Percentiles rank a stretch among this genome's conserved stretches.
Evolutionary conservation across 179 eudicot species (phyloP).

Genomic region (Nepenthes alata): DNA sequence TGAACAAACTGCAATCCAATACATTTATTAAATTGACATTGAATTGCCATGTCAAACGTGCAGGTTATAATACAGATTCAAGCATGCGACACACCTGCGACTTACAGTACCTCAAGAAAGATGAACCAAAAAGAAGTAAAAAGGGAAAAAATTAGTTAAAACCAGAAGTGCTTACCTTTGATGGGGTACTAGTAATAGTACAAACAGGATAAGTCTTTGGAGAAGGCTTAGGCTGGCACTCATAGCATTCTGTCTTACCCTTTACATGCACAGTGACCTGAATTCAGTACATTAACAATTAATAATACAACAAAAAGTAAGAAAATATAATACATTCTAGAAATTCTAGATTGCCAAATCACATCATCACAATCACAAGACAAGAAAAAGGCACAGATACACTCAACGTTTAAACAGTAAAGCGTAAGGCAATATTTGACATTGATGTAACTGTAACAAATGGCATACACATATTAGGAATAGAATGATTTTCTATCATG

Average conservation of each 20-base stretch:
- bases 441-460: too few relatives aligned
- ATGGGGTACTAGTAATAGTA: conserved; percentile 94
- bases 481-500: too few relatives aligned
- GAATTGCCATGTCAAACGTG: not conserved
- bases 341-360: too few relatives aligned
- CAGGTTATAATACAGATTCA: conserved; percentile 1
- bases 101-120: not conserved
- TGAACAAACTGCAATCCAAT: conserved; percentile 73
- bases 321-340: not conserved
- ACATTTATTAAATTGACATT: not conserved
- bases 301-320: not conserved
- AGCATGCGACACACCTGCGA: not conserved
- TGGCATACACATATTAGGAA: too few relatives aligned
- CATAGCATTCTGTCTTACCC: conserved; percentile 83
- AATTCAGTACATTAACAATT: not conserved
- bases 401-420: too few relatives aligned
- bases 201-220: conserved; percentile 96
- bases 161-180: conserved; percentile 44
- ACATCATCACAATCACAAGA: too few relatives aligned
- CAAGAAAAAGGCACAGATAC: too few relatives aligned
- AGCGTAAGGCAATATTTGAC: too few relatives aligned
- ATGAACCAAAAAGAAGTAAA: not conserved
- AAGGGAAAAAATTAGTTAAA: conserved; percentile 4
- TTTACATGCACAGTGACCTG: conserved; percentile 93
- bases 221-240: conserved; percentile 93